Conservation (phyloP, 2,329 filamentous ascomycete genomes). For the Trichophyton equinum region DNA sequence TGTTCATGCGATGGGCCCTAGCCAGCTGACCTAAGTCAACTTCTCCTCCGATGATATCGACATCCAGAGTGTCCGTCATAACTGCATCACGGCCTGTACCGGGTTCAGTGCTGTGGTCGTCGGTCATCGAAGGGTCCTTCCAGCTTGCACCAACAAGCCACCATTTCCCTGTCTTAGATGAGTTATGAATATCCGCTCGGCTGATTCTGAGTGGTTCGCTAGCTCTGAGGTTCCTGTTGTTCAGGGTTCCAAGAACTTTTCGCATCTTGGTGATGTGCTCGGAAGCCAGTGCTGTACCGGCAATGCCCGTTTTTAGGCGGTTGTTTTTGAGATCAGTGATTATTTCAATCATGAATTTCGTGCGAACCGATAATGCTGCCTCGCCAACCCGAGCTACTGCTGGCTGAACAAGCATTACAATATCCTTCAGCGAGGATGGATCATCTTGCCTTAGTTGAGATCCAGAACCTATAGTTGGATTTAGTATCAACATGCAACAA, state of each 20-base stretch:
- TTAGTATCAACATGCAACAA: conserved; percentile 10
- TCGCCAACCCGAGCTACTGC: conserved; percentile 56
- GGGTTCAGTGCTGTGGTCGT: conserved; percentile 17
- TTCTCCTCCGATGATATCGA: conserved; percentile 33
- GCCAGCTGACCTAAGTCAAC: conserved; percentile 64
- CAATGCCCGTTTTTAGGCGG: conserved; percentile 62
- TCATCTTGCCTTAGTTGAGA: conserved; percentile 79
- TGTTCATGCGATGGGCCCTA: conserved; percentile 72
- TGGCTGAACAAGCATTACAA: conserved; percentile 65
- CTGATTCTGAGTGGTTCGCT: conserved; percentile 72
- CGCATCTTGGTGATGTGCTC: conserved; percentile 83
- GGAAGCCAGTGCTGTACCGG: conserved; percentile 57
- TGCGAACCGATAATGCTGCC: conserved; percentile 65
- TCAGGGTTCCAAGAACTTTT: conserved; percentile 71
- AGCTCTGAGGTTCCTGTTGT: conserved; percentile 49
- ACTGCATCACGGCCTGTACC: conserved; percentile 13
- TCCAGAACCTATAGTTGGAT: conserved; percentile 45
- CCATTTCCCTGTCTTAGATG: conserved; percentile 87
- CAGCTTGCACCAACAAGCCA: conserved; percentile 98
- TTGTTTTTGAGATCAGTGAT: conserved; percentile 94
- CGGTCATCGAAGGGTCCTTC: conserved; percentile 27
- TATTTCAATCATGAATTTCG: conserved; percentile 94
- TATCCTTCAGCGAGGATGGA: conserved; percentile 74
- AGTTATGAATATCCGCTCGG: conserved; percentile 67
- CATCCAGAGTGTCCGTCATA: conserved; percentile 17